phyloP scores from a whole-genome alignment of 495 filamentous ascomycete species.

The Aspergillus nidulans region DNA sequence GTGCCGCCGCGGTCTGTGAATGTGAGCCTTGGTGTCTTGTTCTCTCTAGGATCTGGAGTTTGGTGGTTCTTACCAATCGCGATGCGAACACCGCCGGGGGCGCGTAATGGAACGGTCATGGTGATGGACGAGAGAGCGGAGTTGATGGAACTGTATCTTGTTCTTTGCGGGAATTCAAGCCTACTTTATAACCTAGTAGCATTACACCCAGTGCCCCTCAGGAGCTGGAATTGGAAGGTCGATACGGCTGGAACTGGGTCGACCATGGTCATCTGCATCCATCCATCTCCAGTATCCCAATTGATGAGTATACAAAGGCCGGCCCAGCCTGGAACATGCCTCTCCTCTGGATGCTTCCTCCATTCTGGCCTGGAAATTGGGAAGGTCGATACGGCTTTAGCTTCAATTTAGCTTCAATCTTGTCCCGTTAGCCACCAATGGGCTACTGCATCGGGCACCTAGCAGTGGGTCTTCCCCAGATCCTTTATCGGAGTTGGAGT shows the following conservation, averaged over 20 bases:
- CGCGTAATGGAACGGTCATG: not conserved
- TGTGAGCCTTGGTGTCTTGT: not conserved
- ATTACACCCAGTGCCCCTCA: not conserved
- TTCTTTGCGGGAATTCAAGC: not conserved
- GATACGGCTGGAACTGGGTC: too few relatives aligned
- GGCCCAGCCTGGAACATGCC: too few relatives aligned
- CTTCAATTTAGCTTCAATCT: not conserved
- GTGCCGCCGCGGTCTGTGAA: conserved; percentile 22
- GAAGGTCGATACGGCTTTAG: conserved; percentile 2
- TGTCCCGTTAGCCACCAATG: not conserved
- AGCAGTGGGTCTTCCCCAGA: not conserved
- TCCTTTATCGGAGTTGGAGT: conserved; percentile 1
- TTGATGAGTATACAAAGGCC: too few relatives aligned
- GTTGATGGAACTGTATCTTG: not conserved
- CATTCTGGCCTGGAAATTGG: not conserved
- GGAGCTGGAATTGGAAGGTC: not conserved
- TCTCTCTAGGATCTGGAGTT: not conserved
- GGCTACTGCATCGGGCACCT: not conserved
- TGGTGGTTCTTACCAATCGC: not conserved
- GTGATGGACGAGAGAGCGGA: not conserved
- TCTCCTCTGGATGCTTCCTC: too few relatives aligned
- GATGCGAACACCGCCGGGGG: not conserved
- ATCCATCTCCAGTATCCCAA: too few relatives aligned
- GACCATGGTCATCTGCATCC: too few relatives aligned
- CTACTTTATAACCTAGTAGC: not conserved